A percentile compares a stretch with the other conserved stretches of the same genome.
Conservation (phyloP, 306 rosid species). For the Vicia faba region DNA sequence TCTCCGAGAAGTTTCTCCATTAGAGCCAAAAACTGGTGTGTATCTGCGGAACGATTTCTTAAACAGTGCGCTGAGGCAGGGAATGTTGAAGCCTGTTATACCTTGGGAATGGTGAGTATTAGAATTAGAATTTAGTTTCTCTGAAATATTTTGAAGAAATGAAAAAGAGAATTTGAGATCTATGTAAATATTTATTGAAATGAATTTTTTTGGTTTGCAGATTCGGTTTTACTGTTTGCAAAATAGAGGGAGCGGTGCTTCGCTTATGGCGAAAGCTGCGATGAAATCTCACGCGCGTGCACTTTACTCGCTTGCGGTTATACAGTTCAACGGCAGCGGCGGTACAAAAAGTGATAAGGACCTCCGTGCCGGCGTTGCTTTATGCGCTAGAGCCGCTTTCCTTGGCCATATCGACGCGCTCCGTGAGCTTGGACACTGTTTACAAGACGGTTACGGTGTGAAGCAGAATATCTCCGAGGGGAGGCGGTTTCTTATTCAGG, state of each 20-base stretch:
- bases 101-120: constrained; percentile 88
- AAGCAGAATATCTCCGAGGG: constrained; percentile 88
- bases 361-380: constrained; percentile 89
- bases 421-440: constrained; percentile 93
- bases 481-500: constrained; percentile 80
- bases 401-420: constrained; percentile 92
- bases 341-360: constrained; percentile 92
- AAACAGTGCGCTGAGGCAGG: constrained; percentile 88
- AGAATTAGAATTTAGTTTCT: background rate
- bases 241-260: constrained; percentile 89
- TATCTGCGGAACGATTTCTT: constrained; percentile 73
- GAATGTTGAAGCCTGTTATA: constrained; percentile 80
- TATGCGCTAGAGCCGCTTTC: constrained; percentile 94
- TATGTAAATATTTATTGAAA: background rate
- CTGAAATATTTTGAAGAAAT: background rate
- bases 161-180: background rate
- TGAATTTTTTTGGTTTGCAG: constrained; percentile 43
- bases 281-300: constrained; percentile 89
- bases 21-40: constrained; percentile 69
- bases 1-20: constrained; percentile 54
- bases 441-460: constrained; percentile 96
- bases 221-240: constrained; percentile 91
- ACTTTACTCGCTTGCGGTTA: constrained; percentile 80
- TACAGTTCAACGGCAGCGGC: constrained; percentile 98
- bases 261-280: constrained; percentile 95